Conservation (phyloP, 164 flowering plant genomes). For the Tetrastigma voinierianum region DNA sequence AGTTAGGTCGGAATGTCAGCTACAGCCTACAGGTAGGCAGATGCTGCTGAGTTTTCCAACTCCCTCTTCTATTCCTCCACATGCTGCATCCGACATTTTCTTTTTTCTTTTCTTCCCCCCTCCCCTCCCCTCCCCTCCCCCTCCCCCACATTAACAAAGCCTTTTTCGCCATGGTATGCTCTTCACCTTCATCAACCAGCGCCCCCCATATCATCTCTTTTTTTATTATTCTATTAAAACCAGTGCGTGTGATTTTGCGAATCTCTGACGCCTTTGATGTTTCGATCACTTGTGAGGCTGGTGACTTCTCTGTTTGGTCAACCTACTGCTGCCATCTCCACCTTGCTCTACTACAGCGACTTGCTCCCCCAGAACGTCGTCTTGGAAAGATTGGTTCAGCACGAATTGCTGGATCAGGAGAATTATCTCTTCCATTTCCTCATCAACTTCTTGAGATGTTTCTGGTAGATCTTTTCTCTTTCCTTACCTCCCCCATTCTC, state of each 20-base stretch:
- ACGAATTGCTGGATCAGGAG: conserved; percentile 36
- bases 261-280: conserved; percentile 43
- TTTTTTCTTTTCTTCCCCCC: not conserved
- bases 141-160: not conserved
- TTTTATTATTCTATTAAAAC: no score
- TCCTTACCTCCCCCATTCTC: no score
- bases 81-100: not conserved
- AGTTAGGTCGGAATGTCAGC: conserved; percentile 32
- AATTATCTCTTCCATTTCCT: conserved; percentile 57
- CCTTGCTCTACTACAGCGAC: conserved; percentile 55
- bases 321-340: conserved; percentile 49
- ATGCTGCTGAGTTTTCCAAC: not conserved
- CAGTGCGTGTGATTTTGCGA: conserved; percentile 28
- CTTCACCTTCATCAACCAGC: not conserved
- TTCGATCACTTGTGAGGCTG: conserved; percentile 52
- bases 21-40: conserved; percentile 23
- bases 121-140: not conserved
- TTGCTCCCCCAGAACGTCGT: conserved; percentile 47
- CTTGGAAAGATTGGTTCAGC: conserved; percentile 44
- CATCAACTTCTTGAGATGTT: conserved; percentile 54
- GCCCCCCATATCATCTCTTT: not conserved
- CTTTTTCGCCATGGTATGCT: conserved; percentile 24
- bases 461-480: conserved; percentile 31
- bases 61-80: conserved; percentile 1
- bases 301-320: conserved; percentile 25